Evolutionary conservation across 768 basidiomycete genomes (phyloP).

Genomic region (Pleurotus ostreatus): DNA sequence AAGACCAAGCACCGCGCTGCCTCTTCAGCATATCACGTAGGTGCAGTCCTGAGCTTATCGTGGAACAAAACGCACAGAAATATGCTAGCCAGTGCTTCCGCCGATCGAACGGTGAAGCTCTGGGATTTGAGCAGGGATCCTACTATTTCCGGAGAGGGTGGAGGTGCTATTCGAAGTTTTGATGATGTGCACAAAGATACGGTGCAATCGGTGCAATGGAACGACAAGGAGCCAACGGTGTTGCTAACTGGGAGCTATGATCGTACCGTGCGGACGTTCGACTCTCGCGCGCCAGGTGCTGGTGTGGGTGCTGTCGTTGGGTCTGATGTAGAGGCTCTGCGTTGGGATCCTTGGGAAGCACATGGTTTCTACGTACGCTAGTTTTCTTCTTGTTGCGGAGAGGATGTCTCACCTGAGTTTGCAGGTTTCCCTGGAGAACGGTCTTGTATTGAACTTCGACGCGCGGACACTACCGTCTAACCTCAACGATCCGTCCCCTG

Average conservation of each 20-base stretch:
- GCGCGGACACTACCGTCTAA: slow-evolving; percentile 76
- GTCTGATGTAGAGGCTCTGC: slow-evolving; percentile 88
- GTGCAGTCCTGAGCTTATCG: slow-evolving; percentile 87
- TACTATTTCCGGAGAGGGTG: slow-evolving; percentile 41
- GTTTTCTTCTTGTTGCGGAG: not conserved
- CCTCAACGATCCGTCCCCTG: slow-evolving; percentile 57
- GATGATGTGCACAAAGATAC: slow-evolving; percentile 79
- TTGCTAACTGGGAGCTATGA: slow-evolving; percentile 93
- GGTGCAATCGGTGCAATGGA: slow-evolving; percentile 97
- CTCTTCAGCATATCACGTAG: slow-evolving; percentile 78
- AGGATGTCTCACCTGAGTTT: slow-evolving; percentile 2
- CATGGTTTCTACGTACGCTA: slow-evolving; percentile 78
- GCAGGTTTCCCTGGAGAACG: slow-evolving; percentile 93
- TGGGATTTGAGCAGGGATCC: slow-evolving; percentile 85
- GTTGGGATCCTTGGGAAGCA: slow-evolving; percentile 96
- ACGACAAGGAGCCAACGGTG: slow-evolving; percentile 81
- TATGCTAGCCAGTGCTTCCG: slow-evolving; percentile 86
- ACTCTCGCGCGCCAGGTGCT: slow-evolving; percentile 76
- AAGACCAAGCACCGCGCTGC: slow-evolving; percentile 65
- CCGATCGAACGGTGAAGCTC: slow-evolving; percentile 93
- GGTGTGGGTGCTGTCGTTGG: slow-evolving; percentile 85
- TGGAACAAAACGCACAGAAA: slow-evolving; percentile 94
- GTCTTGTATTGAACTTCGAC: slow-evolving; percentile 89
- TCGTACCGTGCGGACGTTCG: slow-evolving; percentile 91
- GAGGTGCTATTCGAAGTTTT: slow-evolving; percentile 82